Evolutionary conservation across 2,329 filamentous ascomycete species (phyloP), one percentile per base, ranked within the genome.

Genomic region (Fusarium nisikadoi): DNA sequence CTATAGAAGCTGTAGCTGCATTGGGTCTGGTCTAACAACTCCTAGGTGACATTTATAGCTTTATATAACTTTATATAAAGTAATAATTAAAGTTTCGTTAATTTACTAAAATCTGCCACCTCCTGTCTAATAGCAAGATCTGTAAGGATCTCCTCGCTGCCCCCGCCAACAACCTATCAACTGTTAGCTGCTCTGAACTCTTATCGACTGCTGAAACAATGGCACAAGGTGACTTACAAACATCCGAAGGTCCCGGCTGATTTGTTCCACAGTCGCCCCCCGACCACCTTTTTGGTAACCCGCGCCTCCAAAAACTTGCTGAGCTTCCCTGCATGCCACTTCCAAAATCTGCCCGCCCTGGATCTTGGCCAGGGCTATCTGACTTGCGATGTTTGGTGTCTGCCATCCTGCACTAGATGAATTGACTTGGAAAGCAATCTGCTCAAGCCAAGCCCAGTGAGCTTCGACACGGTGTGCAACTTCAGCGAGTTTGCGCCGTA

Each of bases 371-470:
- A 50, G 8, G n/a, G 46, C 46, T 19, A 50, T 50, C 3, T 50
- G 46, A 14, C 46, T 35, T 35, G 46, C 46, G 14, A 50, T 50
- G 0, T 9, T 35, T 50, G 46, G 46, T 2, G 12, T 9, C 29
- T 50, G 46, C 46, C 46, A 50, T 4, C 46, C 29, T 3, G 13
- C n/a, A 19, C 29, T 19, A 10, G 46, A 50, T 9, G 46, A 35
- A 4, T 50, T 35, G 11, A 50, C 46, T 17, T 50, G 46, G n/a
- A 50, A 50, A 10, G 46, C 46, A 10, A 50, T 50, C 10, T 50
- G 46, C 46, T 50, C 46, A 10, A 50, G 46, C 46, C 46, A 50
- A 50, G 46, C 46, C 46, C 46, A 50, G n/a, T 50, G 46, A 50
- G 46, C 46, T 10, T 50, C 46, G 2, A 50, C 31, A 2, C 46